These are phyloP conservation scores for Deinandra increscens DNA, from an alignment of 129 eudicot genomes.

Conservation along the genomic window DNA sequence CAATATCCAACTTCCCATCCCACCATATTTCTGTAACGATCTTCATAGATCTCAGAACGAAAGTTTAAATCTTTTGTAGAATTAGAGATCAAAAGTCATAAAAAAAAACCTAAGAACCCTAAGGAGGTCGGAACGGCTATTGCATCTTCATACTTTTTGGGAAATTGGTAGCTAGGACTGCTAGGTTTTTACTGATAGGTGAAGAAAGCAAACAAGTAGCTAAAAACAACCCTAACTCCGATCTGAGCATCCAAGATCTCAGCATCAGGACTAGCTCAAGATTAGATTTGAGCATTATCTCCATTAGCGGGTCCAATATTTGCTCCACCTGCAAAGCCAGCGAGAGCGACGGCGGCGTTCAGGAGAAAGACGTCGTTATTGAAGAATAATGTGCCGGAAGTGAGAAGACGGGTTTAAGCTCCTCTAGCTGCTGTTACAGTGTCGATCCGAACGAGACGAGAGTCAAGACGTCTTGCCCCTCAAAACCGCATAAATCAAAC, in stretches of 20 bases:
- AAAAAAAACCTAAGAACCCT: no score
- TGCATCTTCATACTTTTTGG: no score
- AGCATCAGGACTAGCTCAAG: conserved; percentile 46
- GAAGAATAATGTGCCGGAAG: conserved; percentile 54
- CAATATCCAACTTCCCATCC: no score
- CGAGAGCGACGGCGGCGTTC: no score
- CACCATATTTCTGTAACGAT: no score
- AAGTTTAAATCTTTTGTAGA: no score
- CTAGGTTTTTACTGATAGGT: no score
- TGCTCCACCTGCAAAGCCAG: conserved; percentile 43
- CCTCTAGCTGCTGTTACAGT: conserved; percentile 49
- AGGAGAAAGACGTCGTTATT: conserved; percentile 27
- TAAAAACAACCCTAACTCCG: conserved; percentile 20
- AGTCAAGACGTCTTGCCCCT: conserved; percentile 41
- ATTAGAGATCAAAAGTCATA: no score
- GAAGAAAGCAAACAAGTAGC: conserved; percentile 28
- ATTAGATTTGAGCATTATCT: conserved; percentile 47
- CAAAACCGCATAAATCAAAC: conserved; percentile 88
- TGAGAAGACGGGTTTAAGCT: conserved; percentile 71
- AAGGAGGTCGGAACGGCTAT: no score
- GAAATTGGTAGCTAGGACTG: no score
- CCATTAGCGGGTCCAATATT: conserved; percentile 36
- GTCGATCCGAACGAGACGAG: conserved; percentile 50
- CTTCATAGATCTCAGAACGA: no score
- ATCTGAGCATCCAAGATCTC: conserved; percentile 50